Base-by-base conservation (phyloP, 345 rosid species). In the Dipteronia dyeriana region DNA sequence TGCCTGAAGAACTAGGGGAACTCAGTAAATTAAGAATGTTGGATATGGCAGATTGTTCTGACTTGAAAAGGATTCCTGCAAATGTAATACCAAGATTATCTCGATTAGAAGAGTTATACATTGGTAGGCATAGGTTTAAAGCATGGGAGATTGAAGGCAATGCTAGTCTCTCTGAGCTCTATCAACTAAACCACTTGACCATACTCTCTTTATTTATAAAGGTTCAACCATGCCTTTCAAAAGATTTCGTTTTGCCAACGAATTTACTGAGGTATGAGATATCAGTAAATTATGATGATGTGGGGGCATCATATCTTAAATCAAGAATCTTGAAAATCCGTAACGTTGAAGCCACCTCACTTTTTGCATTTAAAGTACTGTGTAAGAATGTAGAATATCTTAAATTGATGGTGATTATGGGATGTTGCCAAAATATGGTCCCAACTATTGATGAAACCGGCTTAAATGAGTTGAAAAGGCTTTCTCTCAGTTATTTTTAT, bases 91-190 rank as follows among this genome's bases (percentile, higher is more conserved):
- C 3, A 20, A 70, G 19, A 39, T 76, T 39, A 59, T 20, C 14
- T 56, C 31, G 41, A 22, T 22, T 43, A 2, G 39, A 25, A 20
- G 53, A 49, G 11, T 45, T 61, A 47, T 47, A 63, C 22, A 9
- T 20, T 6, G 65, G 20, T 54, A 4, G 3, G 1, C 0, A 0
- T 0, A n/a, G n/a, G 25, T 66, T 26, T 25, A 20, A 5, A 26
- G 0, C 2, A 31, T 75, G 47, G 62, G 22, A 31, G 19, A 9
- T 47, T 64, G 60, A 45, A 51, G 22, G 49, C 7, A 9, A 17
- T 3, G 64, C 31, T 38, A 20, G 64, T 9, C 6, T 34, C 1
- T 9, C 4, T 1, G 74, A 53, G 26, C 39, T 7, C 0, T 0
- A 3, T 0, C 4, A 53, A 20, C 8, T 20, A 45, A 0, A 45